Percentiles rank a stretch among this genome's conserved stretches.
phyloP scores from a whole-genome alignment of 116 monocot species.

The Trichopus zeylanicus region DNA sequence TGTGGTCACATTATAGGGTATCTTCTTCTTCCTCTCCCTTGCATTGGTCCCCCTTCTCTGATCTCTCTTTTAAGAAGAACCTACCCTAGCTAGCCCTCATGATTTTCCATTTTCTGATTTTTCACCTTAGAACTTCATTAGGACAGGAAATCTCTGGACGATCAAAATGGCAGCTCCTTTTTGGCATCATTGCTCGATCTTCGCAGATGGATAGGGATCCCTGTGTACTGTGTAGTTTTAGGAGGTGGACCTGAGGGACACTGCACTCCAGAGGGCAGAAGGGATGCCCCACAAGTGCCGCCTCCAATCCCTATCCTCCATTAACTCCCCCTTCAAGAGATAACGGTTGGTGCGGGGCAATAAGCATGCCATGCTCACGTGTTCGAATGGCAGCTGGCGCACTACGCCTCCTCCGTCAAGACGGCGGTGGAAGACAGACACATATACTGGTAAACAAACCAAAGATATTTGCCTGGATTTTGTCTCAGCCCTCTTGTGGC shows the following conservation, averaged over 20 bases:
- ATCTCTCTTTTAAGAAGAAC: not conserved
- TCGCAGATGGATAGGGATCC: not conserved
- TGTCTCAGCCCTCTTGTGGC: not conserved
- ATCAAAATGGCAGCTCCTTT: not conserved
- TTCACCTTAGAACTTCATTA: not conserved
- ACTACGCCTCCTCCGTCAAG: not conserved
- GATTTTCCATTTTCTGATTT: not conserved
- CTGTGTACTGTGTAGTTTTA: not conserved
- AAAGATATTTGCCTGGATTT: not conserved
- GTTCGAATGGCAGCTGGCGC: not conserved
- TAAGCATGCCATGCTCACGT: not conserved
- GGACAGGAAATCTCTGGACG: not conserved
- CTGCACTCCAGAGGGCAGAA: too few relatives aligned
- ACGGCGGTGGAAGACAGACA: not conserved
- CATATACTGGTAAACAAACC: not conserved
- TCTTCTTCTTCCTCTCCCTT: not conserved
- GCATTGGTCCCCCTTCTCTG: not conserved
- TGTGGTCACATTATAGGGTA: not conserved
- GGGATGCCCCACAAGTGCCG: not conserved
- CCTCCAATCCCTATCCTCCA: not conserved
- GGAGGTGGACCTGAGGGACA: not conserved
- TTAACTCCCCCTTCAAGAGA: not conserved
- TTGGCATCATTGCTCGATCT: not conserved
- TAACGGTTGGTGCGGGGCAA: constrained; percentile 1
- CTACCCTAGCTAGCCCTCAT: not conserved